Base-by-base conservation (phyloP, 164 flowering plant species). In the Piper longum region DNA sequence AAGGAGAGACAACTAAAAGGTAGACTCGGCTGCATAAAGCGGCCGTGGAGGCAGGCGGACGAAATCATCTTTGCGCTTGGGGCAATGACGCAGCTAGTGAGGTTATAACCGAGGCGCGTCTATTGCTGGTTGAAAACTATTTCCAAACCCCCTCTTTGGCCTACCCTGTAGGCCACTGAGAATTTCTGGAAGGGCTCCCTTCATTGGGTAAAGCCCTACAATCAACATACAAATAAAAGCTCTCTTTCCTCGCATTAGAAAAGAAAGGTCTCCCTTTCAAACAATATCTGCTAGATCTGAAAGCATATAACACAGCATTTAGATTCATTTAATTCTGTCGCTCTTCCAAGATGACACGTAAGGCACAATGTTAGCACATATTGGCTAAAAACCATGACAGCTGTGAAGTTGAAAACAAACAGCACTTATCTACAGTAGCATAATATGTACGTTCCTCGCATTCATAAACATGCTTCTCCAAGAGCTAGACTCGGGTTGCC, bases 11-110 rank as follows among this genome's bases (percentile, higher is more conserved):
- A 26, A 12, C 52, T 14, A 12, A 48, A 14, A 48, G 14, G 3
- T 48, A 3, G 52, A 48, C 52, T 5, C 52, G 52, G 14, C 6
- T 9, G 52, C 60, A 13, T 26, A 26, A 26, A 26, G 2, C 2
- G 1, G 36, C 36, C 36, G 36, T 26, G 36, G 36, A 26, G 36
- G 36, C 36, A n/a, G n/a, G 36, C 2, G 2, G 36, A 26, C 2
- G 36, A 1, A 26, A 26, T 26, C 36, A 65, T 70, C 68, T 64
- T 67, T 67, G 70, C 65, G 70, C 64, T 67, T 56, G 70, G 70
- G 70, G 70, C 70, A 67, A 67, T 67, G 68, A 70, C 68, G 72
- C 65, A 70, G 72, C 72, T 70, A 60, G 68, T 67, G 71, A 58
- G 66, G 62, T 65, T n/a, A 8, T 60, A 68, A 62, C 71, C 62